These are phyloP conservation scores for Ceratocystis alfenasii DNA, from an alignment of 2,329 filamentous ascomycete species.

Conservation along the genomic window DNA sequence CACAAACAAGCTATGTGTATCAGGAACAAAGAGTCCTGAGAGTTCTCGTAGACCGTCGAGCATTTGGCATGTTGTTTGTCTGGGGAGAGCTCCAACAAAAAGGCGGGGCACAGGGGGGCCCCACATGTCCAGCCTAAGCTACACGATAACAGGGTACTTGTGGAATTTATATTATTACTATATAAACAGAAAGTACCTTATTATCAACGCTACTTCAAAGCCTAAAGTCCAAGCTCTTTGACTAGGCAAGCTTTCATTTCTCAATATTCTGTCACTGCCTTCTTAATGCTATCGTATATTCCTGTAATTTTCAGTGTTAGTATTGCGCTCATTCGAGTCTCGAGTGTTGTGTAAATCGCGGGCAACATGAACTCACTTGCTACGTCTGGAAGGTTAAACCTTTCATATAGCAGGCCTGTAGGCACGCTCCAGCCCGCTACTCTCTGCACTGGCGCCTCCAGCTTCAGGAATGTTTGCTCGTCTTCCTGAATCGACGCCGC, in stretches of 20 bases:
- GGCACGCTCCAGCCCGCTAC: conserved; percentile 88
- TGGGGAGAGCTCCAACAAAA: background rate
- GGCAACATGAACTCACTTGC: conserved; percentile 51
- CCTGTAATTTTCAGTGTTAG: conserved; percentile 20
- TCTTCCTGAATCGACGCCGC: conserved; percentile 79
- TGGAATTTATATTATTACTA: background rate
- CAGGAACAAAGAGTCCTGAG: background rate
- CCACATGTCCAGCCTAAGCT: background rate
- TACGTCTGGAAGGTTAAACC: conserved; percentile 73
- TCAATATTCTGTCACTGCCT: conserved; percentile 49
- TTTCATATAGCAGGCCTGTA: conserved; percentile 66
- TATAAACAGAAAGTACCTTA: background rate
- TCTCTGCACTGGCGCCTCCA: conserved; percentile 75
- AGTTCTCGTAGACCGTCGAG: background rate
- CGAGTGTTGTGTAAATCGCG: background rate
- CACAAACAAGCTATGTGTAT: background rate
- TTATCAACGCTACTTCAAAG: background rate
- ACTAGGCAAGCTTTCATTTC: background rate
- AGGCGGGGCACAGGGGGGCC: background rate
- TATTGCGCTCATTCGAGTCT: background rate
- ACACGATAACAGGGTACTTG: conserved; percentile 4
- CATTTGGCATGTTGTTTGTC: background rate
- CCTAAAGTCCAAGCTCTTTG: background rate
- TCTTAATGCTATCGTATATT: conserved; percentile 43
- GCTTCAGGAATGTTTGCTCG: conserved; percentile 57